Percentiles rank a stretch among this genome's conserved stretches.
Conservation (phyloP, 352 stramenopile species). For the Phytophthora vignae region DNA sequence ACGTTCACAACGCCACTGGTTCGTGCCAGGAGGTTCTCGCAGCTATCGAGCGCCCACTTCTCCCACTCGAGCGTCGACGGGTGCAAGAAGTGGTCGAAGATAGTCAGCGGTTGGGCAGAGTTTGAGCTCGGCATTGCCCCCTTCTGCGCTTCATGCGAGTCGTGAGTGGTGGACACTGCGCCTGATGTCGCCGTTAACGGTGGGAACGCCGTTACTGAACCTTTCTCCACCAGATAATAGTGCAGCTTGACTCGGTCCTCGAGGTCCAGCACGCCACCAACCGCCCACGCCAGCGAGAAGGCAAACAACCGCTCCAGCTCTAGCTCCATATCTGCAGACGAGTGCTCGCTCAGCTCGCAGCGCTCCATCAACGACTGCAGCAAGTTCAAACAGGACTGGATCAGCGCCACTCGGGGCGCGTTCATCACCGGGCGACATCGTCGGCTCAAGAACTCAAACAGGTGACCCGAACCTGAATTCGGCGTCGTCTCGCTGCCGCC, state of each 20-base stretch:
- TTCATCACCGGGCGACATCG: conserved; percentile 77
- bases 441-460: conserved; percentile 78
- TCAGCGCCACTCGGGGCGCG: conserved; percentile 72
- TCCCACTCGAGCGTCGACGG: conserved; percentile 92
- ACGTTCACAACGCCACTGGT: conserved; percentile 65
- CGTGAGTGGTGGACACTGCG: not conserved
- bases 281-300: conserved; percentile 85
- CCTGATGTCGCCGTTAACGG: conserved; percentile 9
- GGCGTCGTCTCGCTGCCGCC: conserved; percentile 25
- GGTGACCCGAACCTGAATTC: conserved; percentile 43
- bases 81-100: conserved; percentile 95
- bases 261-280: conserved; percentile 85
- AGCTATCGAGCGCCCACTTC: conserved; percentile 69
- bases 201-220: conserved; percentile 35
- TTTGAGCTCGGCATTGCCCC: conserved; percentile 4
- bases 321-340: conserved; percentile 47
- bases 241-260: conserved; percentile 84
- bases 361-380: conserved; percentile 63
- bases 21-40: conserved; percentile 36
- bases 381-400: conserved; percentile 78
- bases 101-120: conserved; percentile 43
- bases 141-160: conserved; percentile 7
- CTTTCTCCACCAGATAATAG: conserved; percentile 66
- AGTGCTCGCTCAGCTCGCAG: conserved; percentile 68
- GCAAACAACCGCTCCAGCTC: conserved; percentile 89